phyloP scores from a whole-genome alignment of 2,329 filamentous ascomycete genomes.

The Apiospora phragmitis region DNA sequence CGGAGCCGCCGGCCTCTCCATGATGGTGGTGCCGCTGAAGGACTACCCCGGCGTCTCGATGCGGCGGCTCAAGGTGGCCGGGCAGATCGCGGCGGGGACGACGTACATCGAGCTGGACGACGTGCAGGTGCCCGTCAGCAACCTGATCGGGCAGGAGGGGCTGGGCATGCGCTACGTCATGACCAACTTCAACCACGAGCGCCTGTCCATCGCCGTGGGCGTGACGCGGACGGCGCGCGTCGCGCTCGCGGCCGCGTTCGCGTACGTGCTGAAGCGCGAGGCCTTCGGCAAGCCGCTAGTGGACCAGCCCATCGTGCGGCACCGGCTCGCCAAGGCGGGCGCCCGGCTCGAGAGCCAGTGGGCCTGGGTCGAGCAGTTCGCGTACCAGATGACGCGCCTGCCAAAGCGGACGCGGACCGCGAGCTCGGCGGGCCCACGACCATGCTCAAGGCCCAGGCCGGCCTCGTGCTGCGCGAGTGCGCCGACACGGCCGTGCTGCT shows the following conservation, averaged over 20 bases:
- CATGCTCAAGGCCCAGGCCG: constrained; percentile 70
- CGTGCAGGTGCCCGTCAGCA: constrained; percentile 69
- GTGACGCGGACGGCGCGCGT: constrained; percentile 60
- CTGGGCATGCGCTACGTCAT: constrained; percentile 74
- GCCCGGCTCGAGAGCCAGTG: constrained; percentile 68
- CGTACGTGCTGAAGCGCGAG: constrained; percentile 39
- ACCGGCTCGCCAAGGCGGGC: constrained; percentile 70
- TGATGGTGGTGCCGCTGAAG: constrained; percentile 72
- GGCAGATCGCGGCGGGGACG: constrained; percentile 66
- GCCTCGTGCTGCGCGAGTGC: constrained; percentile 71
- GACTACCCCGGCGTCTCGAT: constrained; percentile 65
- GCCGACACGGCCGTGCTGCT: constrained; percentile 68
- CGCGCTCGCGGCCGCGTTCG: constrained; percentile 37
- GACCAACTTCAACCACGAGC: constrained; percentile 81
- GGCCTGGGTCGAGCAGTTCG: constrained; percentile 72
- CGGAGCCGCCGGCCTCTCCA: constrained; percentile 61
- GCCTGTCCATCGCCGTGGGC: constrained; percentile 65
- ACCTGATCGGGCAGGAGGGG: constrained; percentile 70
- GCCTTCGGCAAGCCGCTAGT: constrained; percentile 55
- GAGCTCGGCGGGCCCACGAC: constrained; percentile 73
- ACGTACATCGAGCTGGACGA: constrained; percentile 78
- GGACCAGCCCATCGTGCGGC: constrained; percentile 73
- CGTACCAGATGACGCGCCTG: constrained; percentile 66
- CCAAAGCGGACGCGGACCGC: constrained; percentile 57
- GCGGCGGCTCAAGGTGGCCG: constrained; percentile 66